Base-by-base conservation (phyloP, 2,329 filamentous ascomycete species). In the Penicillium expansum region DNA sequence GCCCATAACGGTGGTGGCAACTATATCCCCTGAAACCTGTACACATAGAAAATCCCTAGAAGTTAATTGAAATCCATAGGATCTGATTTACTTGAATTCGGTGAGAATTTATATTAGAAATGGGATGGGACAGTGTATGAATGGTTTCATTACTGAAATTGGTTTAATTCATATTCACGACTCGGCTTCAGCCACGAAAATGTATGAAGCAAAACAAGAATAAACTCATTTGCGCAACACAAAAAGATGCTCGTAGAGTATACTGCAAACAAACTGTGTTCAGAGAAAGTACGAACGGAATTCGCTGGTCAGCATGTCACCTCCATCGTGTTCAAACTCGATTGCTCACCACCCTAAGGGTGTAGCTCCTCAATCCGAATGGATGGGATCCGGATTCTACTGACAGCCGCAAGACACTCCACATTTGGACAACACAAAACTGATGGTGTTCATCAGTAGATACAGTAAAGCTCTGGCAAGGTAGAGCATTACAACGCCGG, bases 401-500 rank as follows among this genome's bases (percentile, higher is more conserved):
- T 51, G 52, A 8, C 30, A 50, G 22, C 47, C n/a, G 22, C 32
- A 35, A 37, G 52, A 22, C 16, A 50, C 24, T n/a, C 52, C 52
- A 1, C 10, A 51, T 13, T 22, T 60, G 16, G 48, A 57, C 52
- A 49, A 45, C 24, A 38, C 42, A 44, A 42, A 5, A 45, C 4
- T 10, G 14, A 42, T 10, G 14, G 29, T 18, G 3, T 35, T 44
- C 10, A 48, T 42, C 22, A 48, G 16, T 3, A 64, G 13, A 27
- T 41, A 39, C 43, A 60, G 51, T 16, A 55, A n/a, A n/a, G 42
- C 30, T 27, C 47, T 56, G 5, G 45, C 38, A 18, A 59, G 22
- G 18, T 56, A 33, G 16, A 62, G 41, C 14, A 44, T 27, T 20
- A 49, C 50, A n/a, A 47, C 32, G 8, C 62, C 61, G 14, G 48